Base-by-base conservation (phyloP, 306 rosid genomes). In the Lathyrus sativus region DNA sequence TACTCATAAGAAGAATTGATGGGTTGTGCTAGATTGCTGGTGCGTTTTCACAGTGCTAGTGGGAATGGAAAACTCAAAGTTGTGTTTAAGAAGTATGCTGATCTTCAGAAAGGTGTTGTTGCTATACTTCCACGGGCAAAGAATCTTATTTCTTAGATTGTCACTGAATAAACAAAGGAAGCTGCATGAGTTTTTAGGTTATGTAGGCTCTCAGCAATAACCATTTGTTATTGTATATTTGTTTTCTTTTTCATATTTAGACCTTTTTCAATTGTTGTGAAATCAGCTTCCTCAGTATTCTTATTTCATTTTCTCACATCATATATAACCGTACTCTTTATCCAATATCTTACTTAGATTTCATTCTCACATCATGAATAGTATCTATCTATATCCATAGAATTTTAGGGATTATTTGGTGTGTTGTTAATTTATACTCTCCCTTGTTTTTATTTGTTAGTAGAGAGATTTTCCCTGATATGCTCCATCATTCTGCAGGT, bases 121-220 rank as follows among this genome's bases (percentile, higher is more conserved):
- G 91, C 98, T 4, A 28, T 76, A 63, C 74, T 84, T 64, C 74
- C 91, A 57, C 88, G 95, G 2, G 92, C 98, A 9, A 84, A 82
- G 13, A 39, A 62, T 58, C 86, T 87, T 67, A 6, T 91, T 74
- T 2, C 37, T n/a, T 9, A 45, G 14, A 19, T 19, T 50, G 22
- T 17, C 31, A 9, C 24, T 11, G 49, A 17, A 15, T 7, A 38
- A 37, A 39, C 48, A 38, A 61, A 5, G 31, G 48, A 37, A 38
- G 66, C 6, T 35, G 24, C 45, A 14, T 31, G 65, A 15, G 26
- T 50, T 50, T 26, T 57, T 9, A 22, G 63, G 28, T 50, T 29
- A 6, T 29, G 22, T 31, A 10, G 38, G 63, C 5, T 19, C 49
- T 22, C 9, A 39, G 55, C 82, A 79, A 80, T 65, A 71, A 74